Base-by-base conservation (phyloP, 1,284 basidiomycete species). In the Ceratobasidium sp. region DNA sequence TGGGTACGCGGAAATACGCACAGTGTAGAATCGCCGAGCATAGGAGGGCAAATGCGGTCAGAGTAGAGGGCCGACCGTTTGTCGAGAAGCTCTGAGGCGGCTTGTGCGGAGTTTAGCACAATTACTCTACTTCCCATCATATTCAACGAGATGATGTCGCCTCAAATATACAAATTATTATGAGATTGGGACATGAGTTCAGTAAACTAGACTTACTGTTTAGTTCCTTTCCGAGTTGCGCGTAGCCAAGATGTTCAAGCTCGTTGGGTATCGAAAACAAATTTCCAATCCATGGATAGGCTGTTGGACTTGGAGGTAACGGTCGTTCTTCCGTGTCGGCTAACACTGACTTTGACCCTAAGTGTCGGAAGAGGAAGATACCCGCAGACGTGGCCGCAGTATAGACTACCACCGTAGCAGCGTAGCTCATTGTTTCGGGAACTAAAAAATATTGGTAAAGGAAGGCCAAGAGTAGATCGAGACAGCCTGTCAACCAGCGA, bases 61-160 rank as follows among this genome's bases (percentile, higher is more conserved):
- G 65, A 67, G 36, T 67, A 67, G n/a, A 50, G 14, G n/a, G 41
- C 48, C 33, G 50, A 53, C 24, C 65, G 44, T 27, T 67, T 67
- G 29, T 67, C 65, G 24, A 67, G 36, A 9, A 67, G 50, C 4
- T 67, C 50, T 1, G 31, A 33, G 7, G 65, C 51, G 31, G 27
- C 65, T 27, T 67, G 48, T 19, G 24, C 15, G 22, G 50, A 53
- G 33, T 65, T 56, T 15, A 57, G 24, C 2, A 74, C 29, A 4
- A 74, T 33, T 11, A 74, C 36, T 6, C 41, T 48, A 14, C 11
- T 63, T 6, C 73, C 53, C 5, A 63, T 27, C 36, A 57, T 41
- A 19, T 47, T 57, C 24, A 59, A 22, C 4, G 73, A 67, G 19
- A 67, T 17, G 24, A 67, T 67, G 11, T 67, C 50, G 14, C 31